Evolutionary conservation across 306 rosid species (phyloP), one percentile per base, ranked within the genome.

Genomic region (Hippophae gyantsensis): DNA sequence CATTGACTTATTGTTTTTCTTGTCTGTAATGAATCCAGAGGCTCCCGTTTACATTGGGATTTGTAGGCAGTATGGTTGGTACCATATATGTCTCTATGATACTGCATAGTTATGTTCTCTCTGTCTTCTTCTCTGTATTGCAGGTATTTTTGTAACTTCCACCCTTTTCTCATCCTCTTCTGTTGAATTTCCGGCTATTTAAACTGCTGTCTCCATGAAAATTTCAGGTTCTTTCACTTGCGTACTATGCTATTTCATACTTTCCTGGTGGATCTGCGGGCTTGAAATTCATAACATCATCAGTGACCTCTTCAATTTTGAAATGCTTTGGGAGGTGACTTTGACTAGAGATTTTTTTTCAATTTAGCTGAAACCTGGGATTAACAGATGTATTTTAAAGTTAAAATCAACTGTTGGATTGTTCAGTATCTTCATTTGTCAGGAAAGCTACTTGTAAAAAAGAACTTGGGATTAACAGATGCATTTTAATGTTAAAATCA

Each of bases 11-110:
- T 41, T 6, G 56, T 54, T 63, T 32, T 59, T 42, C 26, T n/a
- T 54, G 68, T 65, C 46, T 63, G 57, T 23, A 44, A 55, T 42
- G 45, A 32, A 61, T 72, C 64, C 97, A 90, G 97, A 84, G 97
- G 78, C 90, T 90, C 64, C 94, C 94, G 53, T 86, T 90, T 60
- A 86, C 95, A 10, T 48, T 77, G 70, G 90, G 88, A 69, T 90
- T 90, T 72, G 26, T 90, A 61, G 81, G 94, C 64, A 80, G 86
- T 70, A 90, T 90, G 97, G 54, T 73, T 52, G 97, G 89, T 58
- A 90, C 97, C 78, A 62, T 90, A 73, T 90, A 90, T 46, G 97
- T 90, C 13, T 90, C 97, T 25, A 90, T 90, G 97, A 88, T 84
- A 65, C 88, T 77, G 23, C 97, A 90, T 61, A 90, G 90, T 80